phyloP scores from a whole-genome alignment of 164 flowering plant genomes.

The Umbellularia californica region DNA sequence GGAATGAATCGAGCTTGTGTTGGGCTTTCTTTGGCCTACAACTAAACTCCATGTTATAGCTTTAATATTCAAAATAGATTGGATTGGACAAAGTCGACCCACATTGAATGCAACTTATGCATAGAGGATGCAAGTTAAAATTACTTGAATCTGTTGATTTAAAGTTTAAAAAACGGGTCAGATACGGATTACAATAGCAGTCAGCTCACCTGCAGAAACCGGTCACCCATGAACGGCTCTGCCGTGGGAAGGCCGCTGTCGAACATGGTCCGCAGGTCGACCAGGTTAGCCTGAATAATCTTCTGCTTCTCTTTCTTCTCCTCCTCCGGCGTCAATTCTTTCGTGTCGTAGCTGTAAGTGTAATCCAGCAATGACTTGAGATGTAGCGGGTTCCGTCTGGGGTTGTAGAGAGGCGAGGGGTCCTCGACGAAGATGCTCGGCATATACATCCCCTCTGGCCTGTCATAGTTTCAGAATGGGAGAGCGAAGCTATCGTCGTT shows the following conservation, averaged over 20 bases:
- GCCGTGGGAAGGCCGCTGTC: background rate
- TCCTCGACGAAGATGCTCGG: background rate
- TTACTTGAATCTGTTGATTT: no score
- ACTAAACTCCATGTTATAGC: no score
- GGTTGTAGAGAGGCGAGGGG: conserved; percentile 9
- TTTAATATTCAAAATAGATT: no score
- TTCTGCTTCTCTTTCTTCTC: background rate
- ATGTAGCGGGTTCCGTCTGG: background rate
- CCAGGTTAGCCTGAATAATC: background rate
- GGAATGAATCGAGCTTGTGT: no score
- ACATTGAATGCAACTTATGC: no score
- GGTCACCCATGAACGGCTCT: conserved; percentile 6
- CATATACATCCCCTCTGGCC: conserved; percentile 6
- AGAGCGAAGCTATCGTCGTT: conserved; percentile 7
- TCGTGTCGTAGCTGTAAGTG: background rate
- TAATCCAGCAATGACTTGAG: background rate
- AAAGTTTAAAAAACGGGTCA: no score
- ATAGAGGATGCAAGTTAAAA: no score
- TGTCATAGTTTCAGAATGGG: conserved; percentile 12
- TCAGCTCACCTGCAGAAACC: background rate
- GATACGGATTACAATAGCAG: no score
- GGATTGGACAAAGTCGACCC: no score
- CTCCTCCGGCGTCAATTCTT: background rate
- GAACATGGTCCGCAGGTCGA: background rate
- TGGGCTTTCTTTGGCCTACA: no score